A percentile compares a stretch with the other conserved stretches of the same genome.
Conservation (phyloP, 805 yeast genomes). For the Ogataea wickerhamii region DNA sequence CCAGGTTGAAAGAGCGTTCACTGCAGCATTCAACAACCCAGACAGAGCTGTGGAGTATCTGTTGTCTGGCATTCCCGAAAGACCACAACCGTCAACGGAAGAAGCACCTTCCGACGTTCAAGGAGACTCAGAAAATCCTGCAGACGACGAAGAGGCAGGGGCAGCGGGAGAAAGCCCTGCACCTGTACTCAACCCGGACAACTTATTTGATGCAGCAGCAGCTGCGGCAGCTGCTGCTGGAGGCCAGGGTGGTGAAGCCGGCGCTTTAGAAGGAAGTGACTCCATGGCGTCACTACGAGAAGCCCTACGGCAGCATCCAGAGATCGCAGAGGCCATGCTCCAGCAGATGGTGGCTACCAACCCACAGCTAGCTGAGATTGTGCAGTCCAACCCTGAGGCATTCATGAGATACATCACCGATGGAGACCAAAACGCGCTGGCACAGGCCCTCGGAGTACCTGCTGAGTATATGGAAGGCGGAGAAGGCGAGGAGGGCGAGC, state of each 20-base stretch:
- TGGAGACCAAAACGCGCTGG: slow-evolving; percentile 55
- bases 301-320: slow-evolving; percentile 81
- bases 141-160: slow-evolving; percentile 21
- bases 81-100: slow-evolving; percentile 9
- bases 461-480: slow-evolving; percentile 33
- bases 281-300: slow-evolving; percentile 63
- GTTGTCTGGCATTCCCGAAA: slow-evolving; percentile 83
- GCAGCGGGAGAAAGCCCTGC: slow-evolving; percentile 21
- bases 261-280: slow-evolving; percentile 29
- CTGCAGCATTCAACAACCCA: slow-evolving; percentile 96
- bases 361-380: slow-evolving; percentile 80
- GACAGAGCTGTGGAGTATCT: slow-evolving; percentile 97
- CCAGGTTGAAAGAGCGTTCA: slow-evolving; percentile 84
- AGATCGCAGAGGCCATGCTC: slow-evolving; percentile 76
- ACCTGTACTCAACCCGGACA: slow-evolving; percentile 39
- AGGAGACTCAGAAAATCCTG: slow-evolving; percentile 20
- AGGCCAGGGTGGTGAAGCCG: slow-evolving; percentile 30
- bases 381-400: slow-evolving; percentile 85
- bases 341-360: slow-evolving; percentile 77
- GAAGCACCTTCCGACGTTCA: slow-evolving; percentile 11
- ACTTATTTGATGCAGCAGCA: slow-evolving; percentile 56
- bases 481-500: slow-evolving; percentile 37
- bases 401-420: slow-evolving; percentile 71
- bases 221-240: slow-evolving; percentile 42
- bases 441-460: slow-evolving; percentile 38